Percentiles rank a stretch among this genome's conserved stretches.
Conservation (phyloP, 495 filamentous ascomycete species). For the Penicillium cosmopolitanum region DNA sequence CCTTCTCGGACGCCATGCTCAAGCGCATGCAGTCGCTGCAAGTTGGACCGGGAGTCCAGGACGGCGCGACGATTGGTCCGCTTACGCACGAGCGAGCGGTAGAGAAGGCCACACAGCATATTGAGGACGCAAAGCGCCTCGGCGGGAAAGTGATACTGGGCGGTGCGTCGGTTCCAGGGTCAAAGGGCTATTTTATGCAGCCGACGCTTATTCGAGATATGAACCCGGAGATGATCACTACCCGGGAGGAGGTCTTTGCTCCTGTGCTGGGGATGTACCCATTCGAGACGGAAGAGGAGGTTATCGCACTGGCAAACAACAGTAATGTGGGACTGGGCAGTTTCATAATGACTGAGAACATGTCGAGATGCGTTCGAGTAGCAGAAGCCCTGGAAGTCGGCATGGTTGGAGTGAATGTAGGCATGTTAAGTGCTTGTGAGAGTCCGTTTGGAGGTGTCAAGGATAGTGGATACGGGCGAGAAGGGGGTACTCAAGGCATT, state of each 20-base stretch:
- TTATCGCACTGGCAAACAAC: constrained; percentile 28
- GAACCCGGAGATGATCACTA: constrained; percentile 47
- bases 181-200: constrained; percentile 63
- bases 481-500: constrained; percentile 13
- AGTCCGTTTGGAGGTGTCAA: constrained; percentile 13
- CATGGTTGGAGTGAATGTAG: constrained; percentile 14
- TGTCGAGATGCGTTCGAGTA: constrained; percentile 26
- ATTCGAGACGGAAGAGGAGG: constrained; percentile 36
- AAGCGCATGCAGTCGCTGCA: constrained; percentile 67
- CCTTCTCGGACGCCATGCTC: constrained; percentile 52
- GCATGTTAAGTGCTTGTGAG: constrained; percentile 12
- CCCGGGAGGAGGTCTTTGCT: constrained; percentile 36
- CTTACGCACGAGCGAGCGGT: constrained; percentile 73
- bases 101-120: constrained; percentile 69
- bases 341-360: constrained; percentile 33
- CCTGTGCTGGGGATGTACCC: constrained; percentile 29
- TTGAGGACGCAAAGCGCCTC: constrained; percentile 66
- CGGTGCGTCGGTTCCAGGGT: constrained; percentile 10
- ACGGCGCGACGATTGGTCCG: constrained; percentile 70
- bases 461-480: constrained; percentile 14
- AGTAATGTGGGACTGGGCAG: constrained; percentile 36
- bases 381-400: constrained; percentile 24
- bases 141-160: constrained; percentile 29
- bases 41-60: constrained; percentile 69
- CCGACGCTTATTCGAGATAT: constrained; percentile 71